A percentile compares a stretch with the other conserved stretches of the same genome.
Conservation (phyloP, 371 early-diverging fungal genomes). For the Apophysomyces trapeziformis region DNA sequence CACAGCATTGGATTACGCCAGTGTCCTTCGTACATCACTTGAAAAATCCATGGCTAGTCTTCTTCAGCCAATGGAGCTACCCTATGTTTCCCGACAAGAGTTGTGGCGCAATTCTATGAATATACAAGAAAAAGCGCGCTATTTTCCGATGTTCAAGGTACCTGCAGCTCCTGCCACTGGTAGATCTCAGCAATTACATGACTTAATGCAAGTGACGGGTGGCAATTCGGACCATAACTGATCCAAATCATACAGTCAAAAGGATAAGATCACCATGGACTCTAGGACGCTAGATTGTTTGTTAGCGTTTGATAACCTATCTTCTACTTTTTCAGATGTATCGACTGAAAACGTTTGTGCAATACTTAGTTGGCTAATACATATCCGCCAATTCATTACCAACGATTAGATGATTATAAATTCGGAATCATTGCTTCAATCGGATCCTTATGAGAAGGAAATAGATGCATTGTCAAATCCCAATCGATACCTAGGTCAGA, state of each 20-base stretch:
- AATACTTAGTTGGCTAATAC: not conserved
- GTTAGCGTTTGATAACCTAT: not conserved
- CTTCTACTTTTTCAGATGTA: not conserved
- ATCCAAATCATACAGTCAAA: not conserved
- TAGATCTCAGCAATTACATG: not conserved
- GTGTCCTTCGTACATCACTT: not conserved
- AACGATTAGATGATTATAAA: no score
- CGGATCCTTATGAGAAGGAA: no score
- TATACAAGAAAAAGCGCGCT: not conserved
- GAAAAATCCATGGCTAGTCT: not conserved
- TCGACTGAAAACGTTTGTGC: not conserved
- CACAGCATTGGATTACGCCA: not conserved
- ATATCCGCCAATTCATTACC: not conserved
- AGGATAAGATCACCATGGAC: not conserved
- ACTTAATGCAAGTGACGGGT: not conserved
- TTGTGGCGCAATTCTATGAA: not conserved
- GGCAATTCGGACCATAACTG: not conserved
- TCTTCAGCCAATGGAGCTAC: not conserved
- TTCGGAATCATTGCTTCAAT: no score
- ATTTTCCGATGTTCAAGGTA: not conserved
- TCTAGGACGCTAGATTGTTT: not conserved
- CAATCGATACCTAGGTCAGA: no score
- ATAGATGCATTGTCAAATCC: no score
- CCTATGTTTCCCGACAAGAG: not conserved
- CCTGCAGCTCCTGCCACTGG: not conserved